Conservation (phyloP, 495 filamentous ascomycete species). For the Penicillium dipodomyicola region DNA sequence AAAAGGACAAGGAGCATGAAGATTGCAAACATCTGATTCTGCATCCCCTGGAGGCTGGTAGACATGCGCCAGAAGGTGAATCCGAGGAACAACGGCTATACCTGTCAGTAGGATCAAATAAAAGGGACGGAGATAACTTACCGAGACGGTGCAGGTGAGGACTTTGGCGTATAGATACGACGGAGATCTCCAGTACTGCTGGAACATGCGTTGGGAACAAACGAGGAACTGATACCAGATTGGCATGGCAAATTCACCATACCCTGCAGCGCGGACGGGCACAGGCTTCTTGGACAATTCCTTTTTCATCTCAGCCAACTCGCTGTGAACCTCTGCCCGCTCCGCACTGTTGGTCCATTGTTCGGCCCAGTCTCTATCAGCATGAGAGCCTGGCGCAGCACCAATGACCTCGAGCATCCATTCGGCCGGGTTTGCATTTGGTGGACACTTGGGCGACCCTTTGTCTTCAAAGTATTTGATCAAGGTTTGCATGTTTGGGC, state of each 20-base stretch:
- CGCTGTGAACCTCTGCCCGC: constrained; percentile 56
- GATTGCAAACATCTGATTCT: constrained; percentile 84
- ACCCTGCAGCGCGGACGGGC: constrained; percentile 31
- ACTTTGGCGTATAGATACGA: constrained; percentile 79
- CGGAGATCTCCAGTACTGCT: constrained; percentile 89
- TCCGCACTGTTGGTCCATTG: constrained; percentile 74
- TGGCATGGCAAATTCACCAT: constrained; percentile 53
- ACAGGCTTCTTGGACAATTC: constrained; percentile 46
- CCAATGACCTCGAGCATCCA: constrained; percentile 94
- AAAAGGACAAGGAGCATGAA: constrained; percentile 82
- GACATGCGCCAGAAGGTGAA: constrained; percentile 79
- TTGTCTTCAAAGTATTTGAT: constrained; percentile 76
- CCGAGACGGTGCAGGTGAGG: constrained; percentile 47
- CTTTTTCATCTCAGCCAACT: constrained; percentile 64
- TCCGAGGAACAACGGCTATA: constrained; percentile 74
- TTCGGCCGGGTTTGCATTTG: constrained; percentile 77
- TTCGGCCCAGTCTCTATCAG: constrained; percentile 75
- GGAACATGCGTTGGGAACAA: constrained; percentile 63
- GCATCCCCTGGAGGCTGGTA: constrained; percentile 71
- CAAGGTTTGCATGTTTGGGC: constrained; percentile 65
- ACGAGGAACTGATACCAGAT: constrained; percentile 47
- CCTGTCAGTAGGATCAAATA: neutral
- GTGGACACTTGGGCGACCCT: constrained; percentile 66
- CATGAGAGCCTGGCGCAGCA: constrained; percentile 72
- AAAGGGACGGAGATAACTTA: constrained; percentile 15